Percentiles rank a stretch among this genome's conserved stretches.
Conservation (phyloP, 345 rosid genomes). For the Clarkia xantiana region DNA sequence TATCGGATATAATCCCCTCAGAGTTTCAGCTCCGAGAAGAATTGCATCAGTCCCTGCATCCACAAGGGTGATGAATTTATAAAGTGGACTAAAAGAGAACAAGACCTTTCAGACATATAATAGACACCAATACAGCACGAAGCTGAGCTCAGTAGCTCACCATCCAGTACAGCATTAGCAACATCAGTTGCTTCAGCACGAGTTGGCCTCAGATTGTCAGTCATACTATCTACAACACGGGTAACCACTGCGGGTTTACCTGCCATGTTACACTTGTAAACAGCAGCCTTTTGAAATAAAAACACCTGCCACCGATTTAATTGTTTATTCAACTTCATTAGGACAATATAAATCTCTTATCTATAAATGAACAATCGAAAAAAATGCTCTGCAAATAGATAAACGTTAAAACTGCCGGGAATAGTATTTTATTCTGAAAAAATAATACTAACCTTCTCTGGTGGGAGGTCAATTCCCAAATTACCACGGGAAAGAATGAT, state of each 20-base stretch:
- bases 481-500: slow-evolving; percentile 58
- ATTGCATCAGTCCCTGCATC: slow-evolving; percentile 78
- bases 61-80: background rate
- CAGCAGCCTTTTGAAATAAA: slow-evolving; percentile 81
- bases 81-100: background rate
- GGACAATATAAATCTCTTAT: background rate
- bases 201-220: slow-evolving; percentile 91
- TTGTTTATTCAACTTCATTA: background rate
- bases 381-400: background rate
- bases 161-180: slow-evolving; percentile 97
- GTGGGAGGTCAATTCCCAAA: slow-evolving; percentile 62
- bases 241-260: slow-evolving; percentile 90
- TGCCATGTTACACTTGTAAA: slow-evolving; percentile 89
- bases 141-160: slow-evolving; percentile 29
- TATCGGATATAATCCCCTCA: slow-evolving; percentile 85
- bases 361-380: background rate
- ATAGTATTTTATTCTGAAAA: background rate
- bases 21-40: slow-evolving; percentile 94
- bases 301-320: slow-evolving; percentile 42
- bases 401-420: background rate
- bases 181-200: slow-evolving; percentile 99
- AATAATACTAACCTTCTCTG: slow-evolving; percentile 41
- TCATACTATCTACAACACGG: slow-evolving; percentile 96
- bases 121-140: background rate
- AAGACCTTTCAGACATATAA: background rate